These are phyloP conservation scores for Amanita pseudoporphyria DNA, from an alignment of 768 basidiomycete genomes.

Conservation along the genomic window DNA sequence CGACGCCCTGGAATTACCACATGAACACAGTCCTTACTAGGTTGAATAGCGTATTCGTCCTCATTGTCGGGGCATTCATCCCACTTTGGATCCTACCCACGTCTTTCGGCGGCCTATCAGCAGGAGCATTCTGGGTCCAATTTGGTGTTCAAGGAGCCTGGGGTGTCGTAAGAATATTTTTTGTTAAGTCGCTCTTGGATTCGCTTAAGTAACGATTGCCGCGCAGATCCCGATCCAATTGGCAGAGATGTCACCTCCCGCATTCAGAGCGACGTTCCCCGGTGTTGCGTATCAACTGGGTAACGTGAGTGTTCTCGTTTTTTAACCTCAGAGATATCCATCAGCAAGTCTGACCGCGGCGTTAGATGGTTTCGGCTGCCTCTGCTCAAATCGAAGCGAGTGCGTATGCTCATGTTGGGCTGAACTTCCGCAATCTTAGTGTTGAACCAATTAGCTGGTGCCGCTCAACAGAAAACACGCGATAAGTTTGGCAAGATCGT, in stretches of 20 bases:
- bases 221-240: constrained; percentile 62
- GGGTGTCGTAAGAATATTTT: constrained; percentile 64
- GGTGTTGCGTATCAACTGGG: constrained; percentile 82
- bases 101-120: constrained; percentile 57
- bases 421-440: not conserved
- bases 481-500: constrained; percentile 33
- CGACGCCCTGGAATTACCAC: not conserved
- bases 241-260: constrained; percentile 78
- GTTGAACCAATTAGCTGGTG: constrained; percentile 39
- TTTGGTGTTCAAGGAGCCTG: constrained; percentile 88
- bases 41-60: constrained; percentile 36
- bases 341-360: not conserved
- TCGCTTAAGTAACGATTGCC: constrained; percentile 29
- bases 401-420: constrained; percentile 18
- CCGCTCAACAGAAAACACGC: constrained; percentile 39
- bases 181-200: constrained; percentile 20
- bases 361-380: constrained; percentile 55
- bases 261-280: constrained; percentile 82
- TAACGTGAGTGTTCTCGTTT: constrained; percentile 33
- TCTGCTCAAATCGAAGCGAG: constrained; percentile 76
- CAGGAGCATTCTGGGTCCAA: constrained; percentile 82
- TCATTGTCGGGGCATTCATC: constrained; percentile 51
- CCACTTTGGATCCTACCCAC: constrained; percentile 80
- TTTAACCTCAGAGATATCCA: not conserved
- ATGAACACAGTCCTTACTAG: not conserved